Evolutionary conservation across 257 asterid species (phyloP).

Genomic region (Fraxinus americana): DNA sequence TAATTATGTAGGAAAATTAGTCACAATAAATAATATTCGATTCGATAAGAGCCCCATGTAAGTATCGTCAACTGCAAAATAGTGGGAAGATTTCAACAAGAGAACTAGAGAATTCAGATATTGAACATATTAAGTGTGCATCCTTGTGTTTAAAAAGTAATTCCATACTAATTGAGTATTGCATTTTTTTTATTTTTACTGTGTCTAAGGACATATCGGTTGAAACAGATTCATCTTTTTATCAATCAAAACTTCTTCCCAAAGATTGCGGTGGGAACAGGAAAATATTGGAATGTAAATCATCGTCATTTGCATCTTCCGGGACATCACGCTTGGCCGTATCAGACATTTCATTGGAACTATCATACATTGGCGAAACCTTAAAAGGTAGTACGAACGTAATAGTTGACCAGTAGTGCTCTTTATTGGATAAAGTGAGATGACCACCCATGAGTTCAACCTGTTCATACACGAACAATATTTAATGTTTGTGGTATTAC

Average conservation of each 20-base stretch:
- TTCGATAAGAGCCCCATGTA: neutral
- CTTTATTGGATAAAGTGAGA: conserved; percentile 70
- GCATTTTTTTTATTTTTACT: too few species aligned
- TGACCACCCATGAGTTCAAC: conserved; percentile 97
- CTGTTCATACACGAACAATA: conserved; percentile 34
- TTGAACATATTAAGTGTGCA: neutral
- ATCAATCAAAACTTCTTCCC: conserved; percentile 28
- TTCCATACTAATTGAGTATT: too few species aligned
- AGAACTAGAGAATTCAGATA: too few species aligned
- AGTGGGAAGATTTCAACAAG: neutral
- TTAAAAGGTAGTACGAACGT: conserved; percentile 81
- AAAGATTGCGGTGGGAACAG: conserved; percentile 70
- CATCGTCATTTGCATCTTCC: conserved; percentile 59
- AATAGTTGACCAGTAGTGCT: conserved; percentile 70
- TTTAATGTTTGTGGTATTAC: neutral
- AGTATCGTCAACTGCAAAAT: neutral
- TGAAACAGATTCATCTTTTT: too few species aligned
- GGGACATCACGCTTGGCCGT: conserved; percentile 42
- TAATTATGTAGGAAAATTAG: too few species aligned
- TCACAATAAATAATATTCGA: neutral
- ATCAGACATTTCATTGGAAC: conserved; percentile 67
- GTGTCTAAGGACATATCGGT: too few species aligned
- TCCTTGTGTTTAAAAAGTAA: too few species aligned
- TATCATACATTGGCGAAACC: conserved; percentile 56
- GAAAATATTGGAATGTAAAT: conserved; percentile 56